These are phyloP conservation scores for Westerdykella sp. DNA, from an alignment of 2,329 filamentous ascomycete species.

Conservation along the genomic window DNA sequence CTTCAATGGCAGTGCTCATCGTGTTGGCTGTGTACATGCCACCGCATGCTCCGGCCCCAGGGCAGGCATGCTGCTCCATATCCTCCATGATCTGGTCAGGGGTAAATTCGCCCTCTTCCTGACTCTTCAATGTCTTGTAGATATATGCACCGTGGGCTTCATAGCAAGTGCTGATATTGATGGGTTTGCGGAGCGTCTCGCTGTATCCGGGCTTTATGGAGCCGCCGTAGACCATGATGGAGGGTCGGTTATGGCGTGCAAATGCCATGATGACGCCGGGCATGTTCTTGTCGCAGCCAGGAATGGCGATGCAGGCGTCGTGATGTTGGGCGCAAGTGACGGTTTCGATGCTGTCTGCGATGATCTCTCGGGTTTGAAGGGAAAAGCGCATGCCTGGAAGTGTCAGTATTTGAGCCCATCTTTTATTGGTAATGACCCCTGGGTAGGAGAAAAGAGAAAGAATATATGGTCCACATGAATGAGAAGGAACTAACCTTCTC, in stretches of 20 bases:
- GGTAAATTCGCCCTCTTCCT: constrained; percentile 61
- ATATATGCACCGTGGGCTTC: constrained; percentile 78
- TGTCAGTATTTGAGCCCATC: constrained; percentile 4
- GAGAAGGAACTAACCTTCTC: constrained; percentile 56
- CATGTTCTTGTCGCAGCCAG: constrained; percentile 98
- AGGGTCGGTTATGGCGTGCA: constrained; percentile 83
- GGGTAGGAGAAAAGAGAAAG: not conserved
- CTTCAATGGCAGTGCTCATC: constrained; percentile 82
- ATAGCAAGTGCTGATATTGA: constrained; percentile 86
- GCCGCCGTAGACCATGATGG: constrained; percentile 92
- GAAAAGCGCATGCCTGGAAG: constrained; percentile 81
- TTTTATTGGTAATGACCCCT: not conserved
- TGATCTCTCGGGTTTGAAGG: constrained; percentile 82
- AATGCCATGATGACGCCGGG: constrained; percentile 87
- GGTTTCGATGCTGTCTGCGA: constrained; percentile 89
- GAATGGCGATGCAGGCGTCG: constrained; percentile 88
- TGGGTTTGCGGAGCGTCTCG: constrained; percentile 63
- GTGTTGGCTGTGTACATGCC: constrained; percentile 96
- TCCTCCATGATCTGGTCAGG: constrained; percentile 78
- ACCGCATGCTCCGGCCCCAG: constrained; percentile 72
- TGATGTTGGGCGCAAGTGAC: constrained; percentile 88
- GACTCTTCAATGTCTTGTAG: constrained; percentile 67
- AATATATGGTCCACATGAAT: not conserved
- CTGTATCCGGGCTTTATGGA: constrained; percentile 86
- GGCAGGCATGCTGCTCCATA: constrained; percentile 72